Base-by-base conservation (phyloP, 345 rosid species). In the Dimocarpus longan region DNA sequence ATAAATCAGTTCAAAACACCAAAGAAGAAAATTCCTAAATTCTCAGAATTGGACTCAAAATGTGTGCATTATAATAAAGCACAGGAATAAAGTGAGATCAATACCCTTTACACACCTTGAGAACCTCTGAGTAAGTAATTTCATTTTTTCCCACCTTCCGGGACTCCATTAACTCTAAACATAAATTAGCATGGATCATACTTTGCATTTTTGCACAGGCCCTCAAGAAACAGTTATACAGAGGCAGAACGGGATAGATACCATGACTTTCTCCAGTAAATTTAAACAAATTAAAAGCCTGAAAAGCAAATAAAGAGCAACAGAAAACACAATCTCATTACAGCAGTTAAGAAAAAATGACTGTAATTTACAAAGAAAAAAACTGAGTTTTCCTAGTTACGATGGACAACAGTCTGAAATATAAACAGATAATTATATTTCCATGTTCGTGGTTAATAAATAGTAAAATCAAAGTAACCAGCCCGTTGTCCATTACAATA, bases 91-190 rank as follows among this genome's bases (percentile, higher is more conserved):
- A 72, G n/a, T 42, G 24, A 79, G 66, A 54, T 44, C 11, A 76
- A 67, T 18, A 68, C 67, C 19, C 18, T 60, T 50, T 48, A 81
- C 90, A 79, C 76, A 93, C 98, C 94, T 93, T 85, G 70, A 93
- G 98, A 81, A 93, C 96, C 80, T 84, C 88, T 39, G 74, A 40
- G 81, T 93, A 92, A 62, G 99, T 95, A 74, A 65, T 79, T 80
- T 89, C 95, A 79, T 91, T 86, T 91, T 88, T 95, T 76, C 95
- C 98, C 22, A 88, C 86, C 86, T 79, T 82, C 78, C 76, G 80
- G 4, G 19, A 82, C 76, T 90, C 97, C 99, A 95, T 95, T 85
- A 88, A 84, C 75, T 93, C 96, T 88, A 95, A 88, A 83, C 98
- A 95, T 71, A 81, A 88, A 85, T 86, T 81, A 65, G 86, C 91